Conservation (phyloP, 352 stramenopile genomes). For the Albugo laibachii region DNA sequence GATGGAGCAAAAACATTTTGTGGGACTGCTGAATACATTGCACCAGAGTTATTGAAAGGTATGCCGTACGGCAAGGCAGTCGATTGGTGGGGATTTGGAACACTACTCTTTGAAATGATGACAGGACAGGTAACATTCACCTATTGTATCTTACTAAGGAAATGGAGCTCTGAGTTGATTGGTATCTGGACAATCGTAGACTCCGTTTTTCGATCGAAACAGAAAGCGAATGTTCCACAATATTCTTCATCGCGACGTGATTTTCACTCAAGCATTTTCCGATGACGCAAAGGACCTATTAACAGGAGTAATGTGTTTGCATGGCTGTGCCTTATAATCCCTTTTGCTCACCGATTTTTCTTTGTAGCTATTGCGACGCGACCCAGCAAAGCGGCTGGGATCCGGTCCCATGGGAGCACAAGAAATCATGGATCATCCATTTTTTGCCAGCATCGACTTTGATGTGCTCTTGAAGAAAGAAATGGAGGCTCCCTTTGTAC, state of each 20-base stretch:
- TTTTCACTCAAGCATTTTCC: slow-evolving; percentile 74
- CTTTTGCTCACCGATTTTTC: not conserved
- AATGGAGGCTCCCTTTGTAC: slow-evolving; percentile 75
- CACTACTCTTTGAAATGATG: slow-evolving; percentile 91
- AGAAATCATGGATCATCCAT: slow-evolving; percentile 80
- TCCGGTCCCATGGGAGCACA: slow-evolving; percentile 63
- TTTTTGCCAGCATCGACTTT: slow-evolving; percentile 76
- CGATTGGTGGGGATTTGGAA: slow-evolving; percentile 89
- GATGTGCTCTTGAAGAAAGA: slow-evolving; percentile 62
- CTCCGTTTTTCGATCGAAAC: slow-evolving; percentile 90
- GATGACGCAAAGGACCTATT: slow-evolving; percentile 76
- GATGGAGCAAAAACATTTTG: slow-evolving; percentile 84
- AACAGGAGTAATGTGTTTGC: slow-evolving; percentile 17
- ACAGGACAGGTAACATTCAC: slow-evolving; percentile 29
- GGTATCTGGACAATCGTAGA: slow-evolving; percentile 21
- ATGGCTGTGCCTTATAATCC: not conserved
- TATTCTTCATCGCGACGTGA: slow-evolving; percentile 77
- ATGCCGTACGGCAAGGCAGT: slow-evolving; percentile 79
- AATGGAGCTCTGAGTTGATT: not conserved
- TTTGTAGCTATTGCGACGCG: slow-evolving; percentile 43
- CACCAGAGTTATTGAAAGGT: slow-evolving; percentile 78
- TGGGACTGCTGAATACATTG: slow-evolving; percentile 86
- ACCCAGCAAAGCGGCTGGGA: slow-evolving; percentile 65
- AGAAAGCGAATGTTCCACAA: slow-evolving; percentile 90
- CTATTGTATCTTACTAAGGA: not conserved